These are phyloP conservation scores for Canavalia ensiformis DNA, from an alignment of 306 rosid genomes.

Conservation along the genomic window DNA sequence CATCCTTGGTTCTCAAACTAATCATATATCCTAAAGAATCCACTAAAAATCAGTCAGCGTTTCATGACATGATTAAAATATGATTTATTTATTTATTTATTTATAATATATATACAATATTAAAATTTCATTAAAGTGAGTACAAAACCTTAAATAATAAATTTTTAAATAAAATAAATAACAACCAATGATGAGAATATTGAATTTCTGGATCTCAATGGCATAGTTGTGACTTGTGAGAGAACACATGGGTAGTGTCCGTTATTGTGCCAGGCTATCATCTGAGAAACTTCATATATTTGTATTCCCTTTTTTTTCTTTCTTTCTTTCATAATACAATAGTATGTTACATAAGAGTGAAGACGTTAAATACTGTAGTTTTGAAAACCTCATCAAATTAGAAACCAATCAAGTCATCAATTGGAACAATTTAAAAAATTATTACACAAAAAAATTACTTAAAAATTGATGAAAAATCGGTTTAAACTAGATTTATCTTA, in stretches of 20 bases:
- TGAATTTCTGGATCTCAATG: constrained; percentile 15
- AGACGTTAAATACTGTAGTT: too few relatives aligned
- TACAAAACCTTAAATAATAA: neutral
- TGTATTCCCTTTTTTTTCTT: neutral
- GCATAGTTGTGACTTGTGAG: neutral
- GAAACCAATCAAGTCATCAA: too few relatives aligned
- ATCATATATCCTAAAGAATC: too few relatives aligned
- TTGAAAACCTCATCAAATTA: too few relatives aligned
- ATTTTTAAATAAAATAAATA: neutral
- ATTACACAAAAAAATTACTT: too few relatives aligned
- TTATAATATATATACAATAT: neutral
- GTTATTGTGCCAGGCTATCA: constrained; percentile 13
- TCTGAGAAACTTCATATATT: neutral
- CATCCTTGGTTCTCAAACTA: too few relatives aligned
- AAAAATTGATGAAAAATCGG: too few relatives aligned
- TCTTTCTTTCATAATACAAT: neutral
- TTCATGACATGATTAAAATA: neutral
- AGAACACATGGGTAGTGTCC: constrained; percentile 30
- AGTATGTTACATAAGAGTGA: neutral
- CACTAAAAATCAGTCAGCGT: neutral
- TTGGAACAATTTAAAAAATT: too few relatives aligned
- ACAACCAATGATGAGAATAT: neutral
- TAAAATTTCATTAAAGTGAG: neutral
- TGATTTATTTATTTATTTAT: neutral
- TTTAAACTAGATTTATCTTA: too few relatives aligned